phyloP scores from a whole-genome alignment of 805 yeast genomes.

The Ogataea salicorniae region DNA sequence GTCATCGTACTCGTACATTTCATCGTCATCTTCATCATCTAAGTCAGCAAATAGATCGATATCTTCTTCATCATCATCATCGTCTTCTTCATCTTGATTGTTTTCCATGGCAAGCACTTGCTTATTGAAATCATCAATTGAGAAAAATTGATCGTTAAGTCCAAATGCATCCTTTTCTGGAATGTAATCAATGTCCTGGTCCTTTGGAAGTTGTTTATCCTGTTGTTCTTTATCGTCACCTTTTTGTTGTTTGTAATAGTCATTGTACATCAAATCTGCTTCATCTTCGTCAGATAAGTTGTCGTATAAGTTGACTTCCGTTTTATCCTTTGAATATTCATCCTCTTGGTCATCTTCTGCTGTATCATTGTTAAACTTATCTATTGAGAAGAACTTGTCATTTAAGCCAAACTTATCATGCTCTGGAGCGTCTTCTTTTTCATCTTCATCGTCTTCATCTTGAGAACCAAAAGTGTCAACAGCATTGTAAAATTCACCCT shows the following conservation, averaged over 20 bases:
- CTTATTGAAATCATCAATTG: conserved; percentile 77
- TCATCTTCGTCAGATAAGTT: conserved; percentile 16
- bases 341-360: conserved; percentile 40
- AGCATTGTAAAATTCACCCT: conserved; percentile 16
- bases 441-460: conserved; percentile 31
- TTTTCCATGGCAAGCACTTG: conserved; percentile 64
- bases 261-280: conserved; percentile 10
- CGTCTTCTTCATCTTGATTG: conserved; percentile 47
- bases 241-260: conserved; percentile 7
- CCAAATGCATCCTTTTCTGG: conserved; percentile 51
- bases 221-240: conserved; percentile 4
- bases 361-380: conserved; percentile 46
- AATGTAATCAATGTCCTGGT: conserved; percentile 18
- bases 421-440: conserved; percentile 12
- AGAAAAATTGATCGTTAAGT: conserved; percentile 78
- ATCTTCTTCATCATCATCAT: conserved; percentile 40
- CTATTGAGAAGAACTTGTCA: conserved; percentile 72
- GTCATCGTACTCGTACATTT: conserved; percentile 56
- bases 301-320: conserved; percentile 3
- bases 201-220: conserved; percentile 11
- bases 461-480: conserved; percentile 29
- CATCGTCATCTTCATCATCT: conserved; percentile 44
- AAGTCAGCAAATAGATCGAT: conserved; percentile 48
- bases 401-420: conserved; percentile 57
- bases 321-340: conserved; percentile 42